A percentile compares a stretch with the other conserved stretches of the same genome.
phyloP scores from a whole-genome alignment of 305 asterid genomes.

The Euphrasia arctica region DNA sequence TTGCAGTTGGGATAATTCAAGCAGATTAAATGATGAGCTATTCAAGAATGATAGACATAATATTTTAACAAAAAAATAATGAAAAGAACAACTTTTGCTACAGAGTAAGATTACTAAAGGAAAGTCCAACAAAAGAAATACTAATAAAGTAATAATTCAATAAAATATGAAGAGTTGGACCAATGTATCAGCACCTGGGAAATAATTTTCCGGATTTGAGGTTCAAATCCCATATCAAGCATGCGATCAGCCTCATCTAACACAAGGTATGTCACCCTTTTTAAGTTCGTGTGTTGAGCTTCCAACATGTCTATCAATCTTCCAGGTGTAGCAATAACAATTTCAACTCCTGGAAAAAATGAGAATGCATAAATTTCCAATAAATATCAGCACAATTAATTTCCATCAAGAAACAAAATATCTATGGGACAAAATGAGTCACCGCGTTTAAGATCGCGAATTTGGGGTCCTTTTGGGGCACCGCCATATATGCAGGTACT shows the following conservation, averaged over 20 bases:
- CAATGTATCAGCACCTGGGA: conserved; percentile 49
- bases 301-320: conserved; percentile 93
- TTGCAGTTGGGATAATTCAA: background rate
- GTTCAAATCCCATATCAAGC: conserved; percentile 99
- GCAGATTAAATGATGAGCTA: background rate
- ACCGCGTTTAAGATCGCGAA: conserved; percentile 92
- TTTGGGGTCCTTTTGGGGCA: conserved; percentile 95
- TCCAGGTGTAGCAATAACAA: conserved; percentile 91
- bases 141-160: background rate
- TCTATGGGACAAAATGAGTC: conserved; percentile 7
- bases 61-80: background rate
- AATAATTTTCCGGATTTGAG: conserved; percentile 87
- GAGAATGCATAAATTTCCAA: conserved; percentile 14
- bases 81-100: background rate
- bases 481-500: conserved; percentile 95
- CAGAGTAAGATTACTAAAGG: background rate
- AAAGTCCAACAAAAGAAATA: background rate
- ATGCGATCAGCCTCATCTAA: conserved; percentile 97
- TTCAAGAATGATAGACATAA: background rate
- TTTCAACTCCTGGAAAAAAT: conserved; percentile 69
- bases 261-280: conserved; percentile 86
- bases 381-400: conserved; percentile 14
- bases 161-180: background rate
- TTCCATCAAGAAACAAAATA: conserved; percentile 19
- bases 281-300: conserved; percentile 82